Evolutionary conservation across 2,329 filamentous ascomycete species (phyloP).

Genomic region (Epichloe gansuensis): DNA sequence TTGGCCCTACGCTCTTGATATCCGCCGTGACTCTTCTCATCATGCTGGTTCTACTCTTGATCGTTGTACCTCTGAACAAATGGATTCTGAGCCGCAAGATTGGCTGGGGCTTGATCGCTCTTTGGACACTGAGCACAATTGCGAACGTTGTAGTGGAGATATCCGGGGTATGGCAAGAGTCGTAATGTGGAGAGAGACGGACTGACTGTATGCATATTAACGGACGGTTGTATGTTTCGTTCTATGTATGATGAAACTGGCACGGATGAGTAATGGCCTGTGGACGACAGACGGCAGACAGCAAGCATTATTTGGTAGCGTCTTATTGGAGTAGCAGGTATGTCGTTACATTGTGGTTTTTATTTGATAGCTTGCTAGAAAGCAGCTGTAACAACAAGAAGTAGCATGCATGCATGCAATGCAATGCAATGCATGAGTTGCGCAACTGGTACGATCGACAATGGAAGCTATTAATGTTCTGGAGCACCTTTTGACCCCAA

Average conservation of each 20-base stretch:
- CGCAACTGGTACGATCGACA: no score
- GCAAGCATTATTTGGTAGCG: background rate
- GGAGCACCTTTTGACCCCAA: no score
- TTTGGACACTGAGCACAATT: slow-evolving; percentile 73
- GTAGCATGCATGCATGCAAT: no score
- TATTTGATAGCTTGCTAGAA: background rate
- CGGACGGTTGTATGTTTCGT: background rate
- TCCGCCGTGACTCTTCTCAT: slow-evolving; percentile 72
- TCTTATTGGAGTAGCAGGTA: background rate
- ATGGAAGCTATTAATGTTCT: no score
- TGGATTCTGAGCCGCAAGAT: slow-evolving; percentile 78
- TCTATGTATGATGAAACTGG: background rate
- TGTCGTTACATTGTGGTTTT: background rate
- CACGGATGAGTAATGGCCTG: background rate
- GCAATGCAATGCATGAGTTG: no score
- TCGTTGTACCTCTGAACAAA: slow-evolving; percentile 70
- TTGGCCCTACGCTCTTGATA: slow-evolving; percentile 75
- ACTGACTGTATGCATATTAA: background rate
- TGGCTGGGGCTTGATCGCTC: slow-evolving; percentile 62
- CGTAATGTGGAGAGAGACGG: slow-evolving; percentile 5
- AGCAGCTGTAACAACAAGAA: background rate
- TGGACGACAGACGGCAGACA: no score
- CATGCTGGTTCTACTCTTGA: slow-evolving; percentile 64
- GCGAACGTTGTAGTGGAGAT: slow-evolving; percentile 74
- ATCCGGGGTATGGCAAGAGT: slow-evolving; percentile 35